phyloP scores from a whole-genome alignment of 2,329 filamentous ascomycete species.

The Emmonsia crescens region DNA sequence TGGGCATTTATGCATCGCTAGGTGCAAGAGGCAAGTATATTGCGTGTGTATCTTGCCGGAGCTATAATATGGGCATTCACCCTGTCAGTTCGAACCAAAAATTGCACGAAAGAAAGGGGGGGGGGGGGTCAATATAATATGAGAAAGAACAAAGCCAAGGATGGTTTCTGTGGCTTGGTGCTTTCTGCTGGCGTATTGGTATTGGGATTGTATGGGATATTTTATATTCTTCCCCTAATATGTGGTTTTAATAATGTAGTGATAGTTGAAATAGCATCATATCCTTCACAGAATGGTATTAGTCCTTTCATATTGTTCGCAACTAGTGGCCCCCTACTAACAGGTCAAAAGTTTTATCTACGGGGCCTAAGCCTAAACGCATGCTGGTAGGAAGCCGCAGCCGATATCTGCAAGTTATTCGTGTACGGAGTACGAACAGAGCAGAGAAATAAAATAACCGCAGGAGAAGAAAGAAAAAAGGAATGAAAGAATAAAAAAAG shows the following conservation, averaged over 20 bases:
- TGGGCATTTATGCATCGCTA: neutral
- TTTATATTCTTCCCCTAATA: neutral
- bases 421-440: neutral
- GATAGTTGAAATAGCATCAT: neutral
- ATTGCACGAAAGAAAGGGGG: neutral
- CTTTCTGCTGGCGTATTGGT: neutral
- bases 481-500: neutral
- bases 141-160: neutral
- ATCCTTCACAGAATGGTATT: neutral
- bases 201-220: neutral
- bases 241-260: conserved; percentile 1
- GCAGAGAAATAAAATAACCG: neutral
- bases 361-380: too few relatives aligned
- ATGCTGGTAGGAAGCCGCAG: too few relatives aligned
- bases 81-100: neutral
- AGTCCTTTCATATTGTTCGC: neutral
- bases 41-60: neutral
- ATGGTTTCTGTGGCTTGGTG: neutral
- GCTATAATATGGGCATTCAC: too few relatives aligned
- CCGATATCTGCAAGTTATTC: neutral
- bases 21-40: neutral
- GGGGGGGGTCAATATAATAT: neutral
- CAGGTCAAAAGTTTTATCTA: too few relatives aligned
- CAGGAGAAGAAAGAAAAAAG: neutral
- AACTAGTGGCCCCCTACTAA: too few relatives aligned